These are phyloP conservation scores for Citrus medica DNA, from an alignment of 345 rosid genomes.

Conservation along the genomic window DNA sequence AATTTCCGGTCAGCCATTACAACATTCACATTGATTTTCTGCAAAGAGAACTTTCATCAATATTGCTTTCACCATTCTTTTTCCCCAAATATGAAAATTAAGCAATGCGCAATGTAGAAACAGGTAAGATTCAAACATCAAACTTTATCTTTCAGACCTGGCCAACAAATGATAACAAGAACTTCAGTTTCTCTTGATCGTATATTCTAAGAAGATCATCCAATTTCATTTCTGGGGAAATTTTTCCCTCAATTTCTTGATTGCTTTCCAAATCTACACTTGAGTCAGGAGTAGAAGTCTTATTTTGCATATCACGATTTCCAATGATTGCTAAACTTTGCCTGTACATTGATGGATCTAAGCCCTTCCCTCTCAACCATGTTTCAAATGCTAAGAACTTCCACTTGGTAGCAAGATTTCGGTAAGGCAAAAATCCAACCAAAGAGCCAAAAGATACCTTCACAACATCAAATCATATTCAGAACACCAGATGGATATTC, in stretches of 20 bases:
- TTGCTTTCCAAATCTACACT: conserved; percentile 31
- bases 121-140: conserved; percentile 5
- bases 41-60: conserved; percentile 27
- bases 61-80: not conserved
- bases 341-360: conserved; percentile 73
- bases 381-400: conserved; percentile 91
- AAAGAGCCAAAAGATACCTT: conserved; percentile 88
- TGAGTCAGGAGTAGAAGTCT: conserved; percentile 31
- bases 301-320: conserved; percentile 43
- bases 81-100: not conserved
- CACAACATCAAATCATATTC: conserved; percentile 12
- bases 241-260: conserved; percentile 28
- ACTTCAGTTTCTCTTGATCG: conserved; percentile 80
- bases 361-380: conserved; percentile 86
- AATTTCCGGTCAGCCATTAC: conserved; percentile 55
- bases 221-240: conserved; percentile 71
- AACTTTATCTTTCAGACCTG: conserved; percentile 55
- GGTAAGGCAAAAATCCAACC: conserved; percentile 85
- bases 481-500: conserved; percentile 6
- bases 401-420: conserved; percentile 74
- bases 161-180: conserved; percentile 77
- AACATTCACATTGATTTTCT: conserved; percentile 69
- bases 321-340: conserved; percentile 68
- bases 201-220: conserved; percentile 80
- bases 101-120: conserved; percentile 2